Evolutionary conservation across 2,329 filamentous ascomycete species (phyloP).

Genomic region (Phialemonium atrogriseum): DNA sequence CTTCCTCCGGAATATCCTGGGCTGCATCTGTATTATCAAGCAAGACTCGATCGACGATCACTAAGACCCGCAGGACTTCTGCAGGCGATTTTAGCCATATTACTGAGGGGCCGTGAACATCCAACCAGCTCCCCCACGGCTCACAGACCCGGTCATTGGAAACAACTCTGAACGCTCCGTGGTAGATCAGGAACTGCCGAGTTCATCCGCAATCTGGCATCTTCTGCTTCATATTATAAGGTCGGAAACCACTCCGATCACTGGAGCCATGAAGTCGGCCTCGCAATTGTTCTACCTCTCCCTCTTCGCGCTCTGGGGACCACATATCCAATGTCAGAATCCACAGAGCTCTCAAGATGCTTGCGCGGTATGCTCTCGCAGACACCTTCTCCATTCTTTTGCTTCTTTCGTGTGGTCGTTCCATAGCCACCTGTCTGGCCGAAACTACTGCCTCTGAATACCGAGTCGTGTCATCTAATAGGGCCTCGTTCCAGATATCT

Average conservation of each 20-base stretch:
- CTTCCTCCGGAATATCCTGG: no score
- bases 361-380: constrained; percentile 41
- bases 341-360: constrained; percentile 31
- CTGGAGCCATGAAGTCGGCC: constrained; percentile 40
- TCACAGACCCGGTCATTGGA: constrained; percentile 10
- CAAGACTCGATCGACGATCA: no score
- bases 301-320: constrained; percentile 46
- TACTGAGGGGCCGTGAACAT: no score
- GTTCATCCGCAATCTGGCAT: background rate
- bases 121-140: no score
- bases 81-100: no score
- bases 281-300: constrained; percentile 47
- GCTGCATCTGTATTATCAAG: no score
- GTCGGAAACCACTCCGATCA: constrained; percentile 3
- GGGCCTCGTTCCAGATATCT: constrained; percentile 57
- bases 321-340: constrained; percentile 36
- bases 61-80: no score
- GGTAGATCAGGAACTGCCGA: constrained; percentile 4
- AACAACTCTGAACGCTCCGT: constrained; percentile 2
- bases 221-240: constrained; percentile 1
- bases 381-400: constrained; percentile 9
- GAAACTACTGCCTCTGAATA: constrained; percentile 10
- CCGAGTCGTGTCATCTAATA: constrained; percentile 30
- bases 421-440: constrained; percentile 14
- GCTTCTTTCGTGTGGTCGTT: constrained; percentile 6